phyloP scores from a whole-genome alignment of 2,329 filamentous ascomycete species.

The Neonectria magnoliae region DNA sequence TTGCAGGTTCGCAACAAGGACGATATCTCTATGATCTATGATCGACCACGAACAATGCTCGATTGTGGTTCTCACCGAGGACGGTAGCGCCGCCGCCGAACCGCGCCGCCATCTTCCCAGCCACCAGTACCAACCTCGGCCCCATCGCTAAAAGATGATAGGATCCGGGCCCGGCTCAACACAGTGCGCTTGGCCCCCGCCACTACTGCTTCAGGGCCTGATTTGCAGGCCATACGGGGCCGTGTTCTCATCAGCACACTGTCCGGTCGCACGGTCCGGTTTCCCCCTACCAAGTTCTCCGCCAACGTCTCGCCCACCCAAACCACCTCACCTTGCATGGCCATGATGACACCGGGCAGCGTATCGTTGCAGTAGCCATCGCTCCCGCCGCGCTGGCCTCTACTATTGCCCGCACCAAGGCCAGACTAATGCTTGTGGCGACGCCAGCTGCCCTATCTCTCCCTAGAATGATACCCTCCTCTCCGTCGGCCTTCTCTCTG shows the following conservation, averaged over 20 bases:
- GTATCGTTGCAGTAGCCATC: slow-evolving; percentile 40
- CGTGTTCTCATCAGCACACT: slow-evolving; percentile 18
- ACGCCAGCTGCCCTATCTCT: slow-evolving; percentile 3
- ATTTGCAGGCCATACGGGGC: background rate
- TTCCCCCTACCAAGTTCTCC: slow-evolving; percentile 9
- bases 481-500: slow-evolving; percentile 3
- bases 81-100: slow-evolving; percentile 23
- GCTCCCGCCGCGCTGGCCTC: slow-evolving; percentile 16
- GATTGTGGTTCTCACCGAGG: slow-evolving; percentile 9
- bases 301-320: slow-evolving; percentile 31
- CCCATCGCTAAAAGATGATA: slow-evolving; percentile 5
- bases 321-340: slow-evolving; percentile 38
- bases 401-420: background rate
- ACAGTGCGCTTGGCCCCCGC: slow-evolving; percentile 20
- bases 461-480: slow-evolving; percentile 7
- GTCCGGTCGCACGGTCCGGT: slow-evolving; percentile 30
- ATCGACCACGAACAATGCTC: slow-evolving; percentile 7
- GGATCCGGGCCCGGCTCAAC: slow-evolving; percentile 9
- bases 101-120: slow-evolving; percentile 35
- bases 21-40: background rate
- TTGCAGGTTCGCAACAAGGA: slow-evolving; percentile 2
- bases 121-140: slow-evolving; percentile 25
- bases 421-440: slow-evolving; percentile 13
- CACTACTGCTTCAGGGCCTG: background rate
- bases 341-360: slow-evolving; percentile 30